Evolutionary conservation across 129 eudicot genomes (phyloP), one percentile per base, ranked within the genome.

Genomic region (Sambucus nigra): DNA sequence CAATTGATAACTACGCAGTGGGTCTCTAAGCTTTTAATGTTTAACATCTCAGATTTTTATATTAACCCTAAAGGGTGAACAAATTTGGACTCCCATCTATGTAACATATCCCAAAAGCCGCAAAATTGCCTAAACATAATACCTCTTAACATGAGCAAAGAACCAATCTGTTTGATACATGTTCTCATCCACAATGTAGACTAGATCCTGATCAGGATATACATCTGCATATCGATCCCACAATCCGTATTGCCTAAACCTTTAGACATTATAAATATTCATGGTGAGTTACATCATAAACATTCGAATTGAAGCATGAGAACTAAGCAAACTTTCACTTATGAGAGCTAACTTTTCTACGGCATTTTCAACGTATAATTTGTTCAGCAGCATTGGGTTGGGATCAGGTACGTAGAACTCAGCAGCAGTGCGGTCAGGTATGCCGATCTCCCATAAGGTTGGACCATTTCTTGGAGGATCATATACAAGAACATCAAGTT

Each of bases 201-300:
- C 70, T 46, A 84, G 55, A 69, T 84, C 88, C 20, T 31, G 7
- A 22, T 71, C 28, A 13, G 94, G 94, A 55, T 84, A 80, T 15
- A 76, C 19, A 11, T 80, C 82, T 2, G 75, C 42, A 38, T 84
- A 84, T 18, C 82, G 71, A 25, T 74, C 78, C 94, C 94, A 84
- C 59, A 84, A 61, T 2, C 94, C 94, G n/a, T 84, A 84, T 71
- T 84, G 94, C 64, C 94, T 58, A 29, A 52, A 84, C 85, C 94
- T 84, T 73, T 24, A 35, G 20, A 58, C n/a, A n/a, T n/a, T n/a
- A 39, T 35, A 44, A 9, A 32, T 14, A 18, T n/a, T 22, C 12
- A 57, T 6, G 26, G 2, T 45, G 40, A 24, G 27, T 19, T n/a
- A 29, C 28, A 41, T 23, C 18, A 15, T 14, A 44, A n/a, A 1